Conservation (phyloP, 768 basidiomycete species). For the Leucosporidium yakuticum region DNA sequence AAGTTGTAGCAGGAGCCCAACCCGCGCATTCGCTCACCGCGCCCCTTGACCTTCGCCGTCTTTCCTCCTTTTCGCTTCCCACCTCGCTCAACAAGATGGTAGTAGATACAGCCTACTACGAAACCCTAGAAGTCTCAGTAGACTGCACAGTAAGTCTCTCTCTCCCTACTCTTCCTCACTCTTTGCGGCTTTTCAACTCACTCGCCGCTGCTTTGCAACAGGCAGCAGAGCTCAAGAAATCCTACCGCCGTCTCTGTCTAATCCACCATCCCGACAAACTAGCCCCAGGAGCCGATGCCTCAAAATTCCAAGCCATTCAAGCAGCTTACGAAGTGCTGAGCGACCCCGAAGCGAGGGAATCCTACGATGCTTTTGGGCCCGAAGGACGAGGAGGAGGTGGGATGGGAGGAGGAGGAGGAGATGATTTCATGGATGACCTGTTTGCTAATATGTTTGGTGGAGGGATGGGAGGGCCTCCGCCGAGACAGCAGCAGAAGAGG, state of each 20-base stretch:
- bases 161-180: not conserved
- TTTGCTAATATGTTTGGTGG: conserved; percentile 53
- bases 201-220: not conserved
- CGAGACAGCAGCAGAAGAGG: conserved; percentile 37
- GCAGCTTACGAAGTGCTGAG: conserved; percentile 67
- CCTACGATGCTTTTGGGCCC: conserved; percentile 70
- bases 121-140: too few species aligned
- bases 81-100: too few species aligned
- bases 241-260: conserved; percentile 84
- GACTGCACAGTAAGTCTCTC: not conserved
- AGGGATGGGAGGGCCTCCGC: conserved; percentile 2
- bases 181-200: not conserved
- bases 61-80: too few species aligned
- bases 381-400: conserved; percentile 50
- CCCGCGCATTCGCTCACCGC: too few species aligned
- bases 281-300: not conserved
- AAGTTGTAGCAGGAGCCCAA: too few species aligned
- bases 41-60: too few species aligned
- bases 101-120: too few species aligned
- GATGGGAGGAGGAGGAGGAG: conserved; percentile 48
- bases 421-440: conserved; percentile 58
- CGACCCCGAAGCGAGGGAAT: conserved; percentile 60
- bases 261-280: conserved; percentile 62
- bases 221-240: conserved; percentile 81
- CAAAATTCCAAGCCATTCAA: conserved; percentile 34